These are phyloP conservation scores for Pleurotus pulmonarius DNA, from an alignment of 768 basidiomycete genomes.

Conservation along the genomic window DNA sequence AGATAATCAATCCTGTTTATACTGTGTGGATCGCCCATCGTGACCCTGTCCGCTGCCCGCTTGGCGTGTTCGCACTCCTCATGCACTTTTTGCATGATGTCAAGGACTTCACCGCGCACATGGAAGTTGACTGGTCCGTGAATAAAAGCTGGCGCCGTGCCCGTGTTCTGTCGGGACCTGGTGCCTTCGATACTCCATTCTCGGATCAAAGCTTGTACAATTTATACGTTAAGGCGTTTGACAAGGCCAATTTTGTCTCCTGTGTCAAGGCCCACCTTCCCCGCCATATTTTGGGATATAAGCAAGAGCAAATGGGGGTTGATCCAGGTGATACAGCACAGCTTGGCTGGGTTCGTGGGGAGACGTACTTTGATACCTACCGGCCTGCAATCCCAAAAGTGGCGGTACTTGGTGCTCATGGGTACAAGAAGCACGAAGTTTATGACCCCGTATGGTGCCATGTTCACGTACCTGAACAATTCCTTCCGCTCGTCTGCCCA, in stretches of 20 bases:
- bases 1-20: too few species aligned
- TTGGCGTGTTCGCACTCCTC: too few species aligned
- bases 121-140: too few species aligned
- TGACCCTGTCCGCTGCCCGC: too few species aligned
- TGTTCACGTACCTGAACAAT: constrained; percentile 19
- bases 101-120: too few species aligned
- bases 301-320: constrained; percentile 21
- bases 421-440: constrained; percentile 16
- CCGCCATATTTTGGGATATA: constrained; percentile 19
- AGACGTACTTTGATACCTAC: constrained; percentile 18
- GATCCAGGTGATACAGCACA: constrained; percentile 15
- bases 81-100: too few species aligned
- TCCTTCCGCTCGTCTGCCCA: constrained; percentile 20
- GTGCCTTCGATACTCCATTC: neutral
- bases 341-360: constrained; percentile 20
- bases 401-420: constrained; percentile 23
- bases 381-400: constrained; percentile 20
- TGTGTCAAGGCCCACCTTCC: constrained; percentile 18
- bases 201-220: neutral
- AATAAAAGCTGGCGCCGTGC: too few species aligned
- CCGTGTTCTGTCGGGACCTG: too few species aligned
- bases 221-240: constrained; percentile 8
- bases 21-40: too few species aligned
- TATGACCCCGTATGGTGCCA: constrained; percentile 22
- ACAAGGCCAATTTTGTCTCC: constrained; percentile 13